Base-by-base conservation (phyloP, 208 protist species). In the Leishmania martiniquensis region DNA sequence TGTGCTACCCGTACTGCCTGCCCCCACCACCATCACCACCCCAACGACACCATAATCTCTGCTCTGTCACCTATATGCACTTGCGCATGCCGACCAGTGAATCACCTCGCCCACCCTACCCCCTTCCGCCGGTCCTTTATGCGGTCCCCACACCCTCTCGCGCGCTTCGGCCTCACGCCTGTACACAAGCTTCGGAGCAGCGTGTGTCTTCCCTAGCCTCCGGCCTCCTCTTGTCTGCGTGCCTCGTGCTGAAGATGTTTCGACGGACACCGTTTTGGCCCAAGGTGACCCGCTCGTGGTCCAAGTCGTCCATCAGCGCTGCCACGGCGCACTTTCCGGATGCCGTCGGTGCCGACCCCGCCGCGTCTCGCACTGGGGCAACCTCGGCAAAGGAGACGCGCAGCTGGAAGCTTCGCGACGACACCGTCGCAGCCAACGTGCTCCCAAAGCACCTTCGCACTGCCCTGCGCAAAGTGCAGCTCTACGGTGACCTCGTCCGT, bases 271-370 rank as follows among this genome's bases (percentile, higher is more conserved):
- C 84, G 32, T 85, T 89, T 37, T 69, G 83, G 59, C 71, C 65
- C 10, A 96, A 93, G 81, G 88, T 95, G 42, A 84, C 86, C 12
- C 89, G 93, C 22, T 88, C 89, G 42, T 96, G 93, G 93, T 93
- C 93, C 5, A 93, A 89, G 69, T 60, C 80, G 17, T 90, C 86
- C 6, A 93, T 94, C 76, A 86, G 77, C 60, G 83, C 78, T 29
- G 75, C 90, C 45, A 85, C 86, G 0, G 89, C 93, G 15, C 93
- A 96, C 79, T 96, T 96, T 70, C 93, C 91, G 0, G 89, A 93
- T 29, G 80, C 83, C 17, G 85, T 95, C 34, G 62, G 62, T 20
- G 89, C 72, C 0, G 93, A 97, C 79, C 93, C 93, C 2, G 90
- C 90, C 1, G 63, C 75, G 6, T 47, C 72, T n/a, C 89, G 93